Base-by-base conservation (phyloP, 768 basidiomycete species). In the Suillus plorans region DNA sequence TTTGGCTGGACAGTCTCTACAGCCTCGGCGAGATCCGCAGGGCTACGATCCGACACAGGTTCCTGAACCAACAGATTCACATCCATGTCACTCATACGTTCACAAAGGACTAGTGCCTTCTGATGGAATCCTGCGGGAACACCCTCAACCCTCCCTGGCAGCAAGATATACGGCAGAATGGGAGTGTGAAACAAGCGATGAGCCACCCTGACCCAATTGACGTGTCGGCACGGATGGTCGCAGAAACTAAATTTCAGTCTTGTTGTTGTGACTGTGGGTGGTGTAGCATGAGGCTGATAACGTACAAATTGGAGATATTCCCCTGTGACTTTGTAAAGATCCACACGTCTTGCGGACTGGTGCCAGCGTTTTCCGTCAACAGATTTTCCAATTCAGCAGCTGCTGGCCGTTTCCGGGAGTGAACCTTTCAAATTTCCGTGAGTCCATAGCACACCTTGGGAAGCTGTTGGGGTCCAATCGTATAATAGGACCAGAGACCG, bases 291-390 rank as follows among this genome's bases (percentile, higher is more conserved):
- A 68, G 68, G 60, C 18, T 44, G 64, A 63, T 39, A 61, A 81
- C 91, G 66, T 71, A 94, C 92, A 74, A 87, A 91, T 79, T 94
- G 91, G 69, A 89, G 85, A 70, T 87, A 92, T 16, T 90, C 87
- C 1, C 91, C 92, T 69, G 88, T 84, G 34, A 93, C 86, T 69
- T 93, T 93, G 69, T 88, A 89, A 62, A 92, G 72, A 2, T 91
- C 92, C 4, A 88, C 84, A 50, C 83, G 80, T 66, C 76, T 77
- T 60, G 84, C 10, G 36, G 36, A 37, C 8, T 72, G n/a, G 84
- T 68, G 62, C 76, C 76, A 49, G 75, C 72, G 66, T 67, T 72
- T 52, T 60, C 64, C 66, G 73, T 37, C 75, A 80, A 62, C 13
- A 71, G 70, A 31, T 67, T 70, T 50, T 69, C 63, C 34, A 77